Conservation (phyloP, 2,329 filamentous ascomycete genomes). For the Cercospora nicotianae region DNA sequence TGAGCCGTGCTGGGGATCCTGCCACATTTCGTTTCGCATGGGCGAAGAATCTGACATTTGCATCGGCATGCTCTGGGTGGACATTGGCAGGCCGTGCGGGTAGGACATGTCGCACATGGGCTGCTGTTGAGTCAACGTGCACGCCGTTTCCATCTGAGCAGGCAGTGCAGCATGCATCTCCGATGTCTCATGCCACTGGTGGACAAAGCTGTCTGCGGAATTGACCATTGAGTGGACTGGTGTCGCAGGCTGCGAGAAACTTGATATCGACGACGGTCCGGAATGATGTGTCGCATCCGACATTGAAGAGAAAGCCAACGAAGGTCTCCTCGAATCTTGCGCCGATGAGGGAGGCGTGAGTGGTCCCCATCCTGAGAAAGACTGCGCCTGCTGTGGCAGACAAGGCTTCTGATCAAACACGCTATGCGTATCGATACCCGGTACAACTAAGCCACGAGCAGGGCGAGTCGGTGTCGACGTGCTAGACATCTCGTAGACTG, state of each 20-base stretch:
- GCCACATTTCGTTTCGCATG: conserved; percentile 11
- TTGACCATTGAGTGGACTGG: conserved; percentile 25
- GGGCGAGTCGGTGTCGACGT: conserved; percentile 28
- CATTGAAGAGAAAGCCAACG: conserved; percentile 27
- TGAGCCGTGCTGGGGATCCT: neutral
- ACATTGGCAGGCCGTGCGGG: neutral
- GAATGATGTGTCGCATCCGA: conserved; percentile 28
- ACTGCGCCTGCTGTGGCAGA: conserved; percentile 11
- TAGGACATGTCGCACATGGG: conserved; percentile 17
- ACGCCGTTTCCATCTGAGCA: conserved; percentile 10
- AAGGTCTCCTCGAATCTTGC: conserved; percentile 33
- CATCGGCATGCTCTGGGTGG: neutral
- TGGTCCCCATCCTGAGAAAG: conserved; percentile 26
- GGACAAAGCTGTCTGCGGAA: conserved; percentile 11
- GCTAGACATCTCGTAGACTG: conserved; percentile 33
- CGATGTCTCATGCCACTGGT: conserved; percentile 24
- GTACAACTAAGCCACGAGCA: conserved; percentile 29
- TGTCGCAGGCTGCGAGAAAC: conserved; percentile 31
- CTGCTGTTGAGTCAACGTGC: conserved; percentile 14
- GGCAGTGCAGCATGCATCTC: conserved; percentile 17
- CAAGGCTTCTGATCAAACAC: conserved; percentile 16
- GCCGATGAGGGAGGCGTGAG: conserved; percentile 34
- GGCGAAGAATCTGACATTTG: conserved; percentile 12
- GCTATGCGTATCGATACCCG: conserved; percentile 32
- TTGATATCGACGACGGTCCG: conserved; percentile 23